A percentile compares a stretch with the other conserved stretches of the same genome.
These are phyloP conservation scores for Abrus pulchellus DNA, from an alignment of 306 rosid genomes.

Conservation along the genomic window DNA sequence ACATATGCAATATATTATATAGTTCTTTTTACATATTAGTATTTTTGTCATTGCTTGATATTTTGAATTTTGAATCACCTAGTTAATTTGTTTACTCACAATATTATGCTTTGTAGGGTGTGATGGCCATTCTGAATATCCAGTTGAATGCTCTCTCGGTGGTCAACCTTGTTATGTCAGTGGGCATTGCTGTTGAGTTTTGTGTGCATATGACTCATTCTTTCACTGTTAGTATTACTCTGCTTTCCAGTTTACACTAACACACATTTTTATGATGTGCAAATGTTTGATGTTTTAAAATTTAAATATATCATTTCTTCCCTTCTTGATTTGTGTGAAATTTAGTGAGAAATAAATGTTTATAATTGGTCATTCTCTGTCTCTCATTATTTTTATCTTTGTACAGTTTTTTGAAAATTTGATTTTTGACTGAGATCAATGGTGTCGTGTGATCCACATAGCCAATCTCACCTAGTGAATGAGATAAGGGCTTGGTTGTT, in stretches of 20 bases:
- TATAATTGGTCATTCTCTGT: neutral
- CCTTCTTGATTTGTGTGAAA: constrained; percentile 27
- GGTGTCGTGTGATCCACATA: no score
- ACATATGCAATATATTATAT: constrained; percentile 20
- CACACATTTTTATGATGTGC: neutral
- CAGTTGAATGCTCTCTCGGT: constrained; percentile 97
- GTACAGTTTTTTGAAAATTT: no score
- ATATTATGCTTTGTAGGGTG: constrained; percentile 71
- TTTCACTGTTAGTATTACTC: constrained; percentile 78
- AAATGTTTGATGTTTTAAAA: neutral
- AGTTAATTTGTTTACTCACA: constrained; percentile 45
- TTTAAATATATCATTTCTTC: constrained; percentile 14
- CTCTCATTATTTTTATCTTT: neutral
- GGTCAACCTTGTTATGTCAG: constrained; percentile 95
- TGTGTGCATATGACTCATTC: constrained; percentile 96
- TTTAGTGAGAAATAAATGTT: constrained; percentile 14
- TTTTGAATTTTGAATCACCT: constrained; percentile 36
- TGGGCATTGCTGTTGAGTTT: constrained; percentile 98
- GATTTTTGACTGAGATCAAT: no score
- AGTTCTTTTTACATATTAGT: constrained; percentile 11
- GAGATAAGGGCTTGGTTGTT: no score
- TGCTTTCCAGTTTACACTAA: constrained; percentile 33
- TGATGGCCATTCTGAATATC: constrained; percentile 95
- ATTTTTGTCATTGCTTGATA: constrained; percentile 31
- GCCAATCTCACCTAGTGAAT: no score